Conservation (phyloP, 1,284 basidiomycete genomes). For the Cerrena zonata region DNA sequence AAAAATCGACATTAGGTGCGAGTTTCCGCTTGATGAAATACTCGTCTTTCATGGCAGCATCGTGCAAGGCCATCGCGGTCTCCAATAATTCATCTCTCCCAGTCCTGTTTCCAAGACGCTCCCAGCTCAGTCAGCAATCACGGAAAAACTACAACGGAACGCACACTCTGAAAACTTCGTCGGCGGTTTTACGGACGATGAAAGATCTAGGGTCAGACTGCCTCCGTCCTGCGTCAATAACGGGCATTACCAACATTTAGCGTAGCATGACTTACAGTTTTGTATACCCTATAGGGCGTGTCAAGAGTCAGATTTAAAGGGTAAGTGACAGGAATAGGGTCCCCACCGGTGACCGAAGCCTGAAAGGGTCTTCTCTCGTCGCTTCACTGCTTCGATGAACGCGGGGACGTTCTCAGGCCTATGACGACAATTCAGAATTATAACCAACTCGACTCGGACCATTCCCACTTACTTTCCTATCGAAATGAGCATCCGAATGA, state of each 20-base stretch:
- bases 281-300: slow-evolving; percentile 54
- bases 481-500: slow-evolving; percentile 83
- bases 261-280: slow-evolving; percentile 50
- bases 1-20: slow-evolving; percentile 81
- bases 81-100: slow-evolving; percentile 78
- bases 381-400: slow-evolving; percentile 80
- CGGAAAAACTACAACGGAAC: slow-evolving; percentile 16
- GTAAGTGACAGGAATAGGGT: background rate
- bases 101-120: slow-evolving; percentile 41
- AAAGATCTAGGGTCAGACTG: slow-evolving; percentile 83
- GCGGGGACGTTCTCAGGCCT: slow-evolving; percentile 79
- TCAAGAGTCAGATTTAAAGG: background rate
- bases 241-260: background rate
- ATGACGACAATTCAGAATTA: background rate
- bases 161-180: slow-evolving; percentile 81
- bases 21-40: slow-evolving; percentile 73
- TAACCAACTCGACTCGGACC: background rate
- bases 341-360: slow-evolving; percentile 79
- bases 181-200: slow-evolving; percentile 81
- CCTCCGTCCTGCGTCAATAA: background rate
- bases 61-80: slow-evolving; percentile 82
- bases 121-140: background rate
- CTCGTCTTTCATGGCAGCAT: slow-evolving; percentile 81
- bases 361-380: slow-evolving; percentile 77
- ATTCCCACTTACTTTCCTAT: slow-evolving; percentile 64